Evolutionary conservation across 2,329 filamentous ascomycete species (phyloP), one percentile per base, ranked within the genome.

Genomic region (Xylariaceae sp.): DNA sequence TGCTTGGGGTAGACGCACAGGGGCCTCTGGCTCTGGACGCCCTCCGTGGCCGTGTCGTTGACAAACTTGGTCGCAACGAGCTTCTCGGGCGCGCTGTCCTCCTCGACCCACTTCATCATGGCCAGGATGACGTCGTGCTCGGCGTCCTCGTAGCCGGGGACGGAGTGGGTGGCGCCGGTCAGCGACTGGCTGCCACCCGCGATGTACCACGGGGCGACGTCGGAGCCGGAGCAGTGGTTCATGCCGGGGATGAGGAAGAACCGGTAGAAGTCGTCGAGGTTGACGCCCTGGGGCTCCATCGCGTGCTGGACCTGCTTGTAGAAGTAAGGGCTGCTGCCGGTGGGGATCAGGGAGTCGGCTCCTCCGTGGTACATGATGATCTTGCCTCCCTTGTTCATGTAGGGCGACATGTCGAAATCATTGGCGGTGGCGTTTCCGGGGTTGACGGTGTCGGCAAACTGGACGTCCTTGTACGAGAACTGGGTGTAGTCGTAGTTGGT

Each of bases 191-290:
- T 56, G 3, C 56, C 54, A 3, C 43, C 57, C 17, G 48, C 59
- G 39, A 64, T 54, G 43, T 61, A 60, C 59, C 56, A 66, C 2
- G 63, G 63, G 1, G 61, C 61, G 15, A 54, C 49, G 6, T 38
- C 29, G 17, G 55, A 41, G 45, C 57, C 34, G 37, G 47, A 39
- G 48, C 73, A 77, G 52, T 76, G 72, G 12, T 55, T 57, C 69
- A 75, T 74, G 1, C 72, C 72, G 3, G 70, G 69, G n/a, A 75
- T 62, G 4, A 63, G 56, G 56, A 75, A 75, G 48, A 72, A 66
- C 15, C 61, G 53, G 58, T 73, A 79, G 55, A 72, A 70, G 17
- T 72, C 67, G 7, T 68, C 71, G 34, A 69, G 65, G 18, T 53
- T 37, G 18, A 54, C 40, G 4, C 50, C 53, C 29, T 57, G 43